Base-by-base conservation (phyloP, 441 rosid species). In the Croton setiger region DNA sequence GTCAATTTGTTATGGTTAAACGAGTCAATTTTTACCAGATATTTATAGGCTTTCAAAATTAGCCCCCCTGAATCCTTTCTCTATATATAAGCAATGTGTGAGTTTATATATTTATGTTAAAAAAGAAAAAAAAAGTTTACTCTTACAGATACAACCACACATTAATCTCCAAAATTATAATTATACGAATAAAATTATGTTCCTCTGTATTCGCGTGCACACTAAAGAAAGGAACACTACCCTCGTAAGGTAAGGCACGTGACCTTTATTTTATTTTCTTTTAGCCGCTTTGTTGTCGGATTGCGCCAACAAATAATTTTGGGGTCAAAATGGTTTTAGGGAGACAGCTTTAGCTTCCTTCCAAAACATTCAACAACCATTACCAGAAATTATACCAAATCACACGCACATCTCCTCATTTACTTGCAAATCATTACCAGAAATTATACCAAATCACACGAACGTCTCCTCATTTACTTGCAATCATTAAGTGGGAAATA, bases 231-330 rank as follows among this genome's bases (percentile, higher is more conserved):
- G 31, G 31, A n/a, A n/a, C n/a, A n/a, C n/a, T n/a, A n/a, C n/a
- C n/a, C n/a, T n/a, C n/a, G n/a, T n/a, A n/a, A n/a, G n/a, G n/a
- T 57, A 48, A 11, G 57, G 72, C 72, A 66, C 61, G 45, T 31
- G 68, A 44, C 33, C 12, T 63, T 36, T 55, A 23, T 64, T 67
- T 68, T 52, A 39, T 27, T 27, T 27, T 27, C 2, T 27, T 27
- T n/a, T 13, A 64, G 71, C 71, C 66, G 48, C 53, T 15, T 33
- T 55, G 69, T 51, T 55, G 69, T 51, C 60, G 7, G 75, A 35
- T 68, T 56, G 71, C 64, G 14, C 60, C 18, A 37, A 72, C 21
- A 23, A 7, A 27, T 13, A 18, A 13, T 53, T 71, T 48, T 31
- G 23, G 53, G 33, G 65, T 17, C 63, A 27, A 44, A 13, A 31